phyloP scores from a whole-genome alignment of 768 basidiomycete species.

The Fomitopsis pulvina region DNA sequence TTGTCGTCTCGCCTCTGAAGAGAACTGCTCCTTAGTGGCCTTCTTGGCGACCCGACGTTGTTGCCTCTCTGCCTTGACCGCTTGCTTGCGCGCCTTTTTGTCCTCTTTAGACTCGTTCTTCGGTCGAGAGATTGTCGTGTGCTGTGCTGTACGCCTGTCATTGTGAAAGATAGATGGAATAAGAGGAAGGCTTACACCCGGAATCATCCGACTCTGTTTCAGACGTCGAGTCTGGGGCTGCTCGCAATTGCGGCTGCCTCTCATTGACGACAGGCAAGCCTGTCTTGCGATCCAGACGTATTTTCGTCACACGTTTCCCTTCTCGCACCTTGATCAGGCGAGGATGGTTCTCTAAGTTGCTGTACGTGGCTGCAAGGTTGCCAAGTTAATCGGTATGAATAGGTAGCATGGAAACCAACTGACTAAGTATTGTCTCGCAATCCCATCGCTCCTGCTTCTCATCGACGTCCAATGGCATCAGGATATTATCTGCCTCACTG shows the following conservation, averaged over 20 bases:
- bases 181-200: slow-evolving; percentile 19
- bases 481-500: slow-evolving; percentile 38
- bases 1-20: slow-evolving; percentile 56
- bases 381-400: not conserved
- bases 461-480: slow-evolving; percentile 33
- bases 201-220: slow-evolving; percentile 24
- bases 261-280: slow-evolving; percentile 60
- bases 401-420: slow-evolving; percentile 13
- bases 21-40: slow-evolving; percentile 54
- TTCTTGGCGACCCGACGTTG: slow-evolving; percentile 64
- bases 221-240: slow-evolving; percentile 3
- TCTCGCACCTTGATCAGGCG: slow-evolving; percentile 71
- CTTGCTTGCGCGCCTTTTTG: slow-evolving; percentile 65
- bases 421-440: slow-evolving; percentile 92
- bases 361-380: slow-evolving; percentile 69
- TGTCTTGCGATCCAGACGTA: slow-evolving; percentile 67
- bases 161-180: not conserved
- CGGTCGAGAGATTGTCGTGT: slow-evolving; percentile 57
- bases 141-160: slow-evolving; percentile 14
- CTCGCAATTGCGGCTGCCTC: slow-evolving; percentile 11
- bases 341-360: slow-evolving; percentile 98
- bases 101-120: slow-evolving; percentile 73
- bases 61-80: slow-evolving; percentile 61
- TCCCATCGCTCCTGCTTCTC: slow-evolving; percentile 85
- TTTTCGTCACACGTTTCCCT: slow-evolving; percentile 48